Evolutionary conservation across 495 filamentous ascomycete genomes (phyloP).

Genomic region (Beverwykella pulmonaria): DNA sequence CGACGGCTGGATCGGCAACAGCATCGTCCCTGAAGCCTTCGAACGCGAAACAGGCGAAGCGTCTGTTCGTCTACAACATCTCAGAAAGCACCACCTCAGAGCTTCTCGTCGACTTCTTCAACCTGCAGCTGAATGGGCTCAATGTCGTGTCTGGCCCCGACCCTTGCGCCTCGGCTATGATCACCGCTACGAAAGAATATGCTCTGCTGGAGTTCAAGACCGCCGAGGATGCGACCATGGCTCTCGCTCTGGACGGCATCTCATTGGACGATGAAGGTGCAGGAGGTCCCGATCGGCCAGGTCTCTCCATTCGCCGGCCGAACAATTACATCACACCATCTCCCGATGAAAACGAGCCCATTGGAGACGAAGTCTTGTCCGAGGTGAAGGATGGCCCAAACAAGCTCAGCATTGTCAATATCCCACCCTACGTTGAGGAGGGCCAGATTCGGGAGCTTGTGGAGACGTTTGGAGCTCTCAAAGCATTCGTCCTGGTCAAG

Average conservation of each 20-base stretch:
- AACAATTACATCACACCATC: conserved; percentile 98
- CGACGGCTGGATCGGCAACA: conserved; percentile 72
- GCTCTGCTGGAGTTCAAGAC: conserved; percentile 91
- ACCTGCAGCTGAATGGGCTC: conserved; percentile 89
- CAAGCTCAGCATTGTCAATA: conserved; percentile 90
- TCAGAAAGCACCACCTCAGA: conserved; percentile 71
- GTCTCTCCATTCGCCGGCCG: conserved; percentile 82
- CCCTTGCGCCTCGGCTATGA: conserved; percentile 81
- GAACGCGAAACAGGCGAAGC: conserved; percentile 89
- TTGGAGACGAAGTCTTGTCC: conserved; percentile 76
- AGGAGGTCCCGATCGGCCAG: conserved; percentile 53
- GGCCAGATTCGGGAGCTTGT: conserved; percentile 90
- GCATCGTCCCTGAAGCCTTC: conserved; percentile 83
- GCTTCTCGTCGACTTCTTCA: conserved; percentile 80
- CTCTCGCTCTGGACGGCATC: conserved; percentile 85
- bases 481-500: conserved; percentile 89
- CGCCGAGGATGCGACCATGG: conserved; percentile 84
- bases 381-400: conserved; percentile 88
- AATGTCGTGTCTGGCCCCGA: conserved; percentile 85
- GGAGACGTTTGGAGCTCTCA: conserved; percentile 86
- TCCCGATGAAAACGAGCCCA: conserved; percentile 72
- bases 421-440: conserved; percentile 83
- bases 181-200: conserved; percentile 75
- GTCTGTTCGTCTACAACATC: conserved; percentile 83
- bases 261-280: conserved; percentile 75